Evolutionary conservation across 2,329 filamentous ascomycete species (phyloP).

Genomic region (Nemania sp.): DNA sequence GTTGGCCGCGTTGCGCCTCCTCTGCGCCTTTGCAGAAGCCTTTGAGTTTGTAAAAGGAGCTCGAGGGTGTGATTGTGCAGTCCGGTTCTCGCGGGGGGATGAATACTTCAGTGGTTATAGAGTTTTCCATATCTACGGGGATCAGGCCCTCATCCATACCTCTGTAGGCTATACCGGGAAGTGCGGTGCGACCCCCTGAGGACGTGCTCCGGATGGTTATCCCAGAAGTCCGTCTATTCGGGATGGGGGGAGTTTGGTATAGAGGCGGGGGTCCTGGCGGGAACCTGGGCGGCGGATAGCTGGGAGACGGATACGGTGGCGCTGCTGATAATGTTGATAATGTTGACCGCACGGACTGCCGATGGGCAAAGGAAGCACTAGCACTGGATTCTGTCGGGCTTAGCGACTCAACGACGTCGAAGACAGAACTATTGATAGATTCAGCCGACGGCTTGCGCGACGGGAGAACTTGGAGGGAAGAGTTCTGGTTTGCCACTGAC

Average conservation of each 20-base stretch:
- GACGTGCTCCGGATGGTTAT: constrained; percentile 30
- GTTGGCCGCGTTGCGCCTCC: constrained; percentile 61
- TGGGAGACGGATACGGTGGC: constrained; percentile 18
- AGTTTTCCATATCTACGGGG: constrained; percentile 51
- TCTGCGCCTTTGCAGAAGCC: constrained; percentile 68
- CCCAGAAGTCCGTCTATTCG: constrained; percentile 32
- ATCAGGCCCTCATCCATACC: constrained; percentile 53
- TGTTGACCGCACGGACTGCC: constrained; percentile 38
- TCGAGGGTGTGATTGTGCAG: constrained; percentile 58
- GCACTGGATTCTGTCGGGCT: constrained; percentile 39
- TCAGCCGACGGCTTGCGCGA: constrained; percentile 52
- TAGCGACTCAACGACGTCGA: constrained; percentile 50
- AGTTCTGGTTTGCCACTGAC: constrained; percentile 42
- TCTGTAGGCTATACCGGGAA: constrained; percentile 15
- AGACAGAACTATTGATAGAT: constrained; percentile 53
- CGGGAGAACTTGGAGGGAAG: constrained; percentile 40
- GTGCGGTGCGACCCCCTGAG: constrained; percentile 27
- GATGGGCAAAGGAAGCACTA: constrained; percentile 37
- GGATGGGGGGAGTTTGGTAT: constrained; percentile 39
- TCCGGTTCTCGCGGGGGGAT: constrained; percentile 50
- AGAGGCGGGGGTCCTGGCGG: constrained; percentile 43
- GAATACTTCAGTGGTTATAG: constrained; percentile 32
- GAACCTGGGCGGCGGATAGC: constrained; percentile 31
- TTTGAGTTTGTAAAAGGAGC: constrained; percentile 65
- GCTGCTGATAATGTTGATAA: constrained; percentile 19